Percentiles rank a stretch among this genome's conserved stretches.
Conservation (phyloP, 1,284 basidiomycete genomes). For the Leccinum angustisporum region DNA sequence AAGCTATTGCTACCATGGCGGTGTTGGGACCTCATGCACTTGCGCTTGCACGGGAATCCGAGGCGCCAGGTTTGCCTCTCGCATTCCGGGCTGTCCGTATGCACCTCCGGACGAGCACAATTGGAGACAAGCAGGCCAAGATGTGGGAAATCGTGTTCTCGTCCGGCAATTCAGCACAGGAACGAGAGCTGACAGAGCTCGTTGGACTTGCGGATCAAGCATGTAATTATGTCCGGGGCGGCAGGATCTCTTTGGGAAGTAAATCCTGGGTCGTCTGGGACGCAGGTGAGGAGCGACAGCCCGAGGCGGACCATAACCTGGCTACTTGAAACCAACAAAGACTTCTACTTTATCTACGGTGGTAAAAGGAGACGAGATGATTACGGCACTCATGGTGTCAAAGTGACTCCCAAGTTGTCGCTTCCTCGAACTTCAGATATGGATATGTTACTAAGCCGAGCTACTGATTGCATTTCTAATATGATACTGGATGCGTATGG, state of each 20-base stretch:
- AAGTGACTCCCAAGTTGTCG: neutral
- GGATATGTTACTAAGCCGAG: neutral
- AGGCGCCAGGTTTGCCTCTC: neutral
- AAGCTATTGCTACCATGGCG: constrained; percentile 25
- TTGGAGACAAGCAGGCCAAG: neutral
- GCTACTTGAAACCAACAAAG: neutral
- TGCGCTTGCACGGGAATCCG: constrained; percentile 21
- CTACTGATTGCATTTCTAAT: constrained; percentile 9
- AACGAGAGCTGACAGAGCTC: constrained; percentile 20
- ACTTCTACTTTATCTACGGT: too few relatives aligned
- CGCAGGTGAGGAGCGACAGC: constrained; percentile 2
- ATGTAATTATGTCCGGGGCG: neutral
- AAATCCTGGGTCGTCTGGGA: constrained; percentile 26
- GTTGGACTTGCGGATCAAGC: constrained; percentile 4
- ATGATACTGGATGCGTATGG: constrained; percentile 5
- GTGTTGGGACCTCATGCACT: constrained; percentile 25
- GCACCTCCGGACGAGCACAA: constrained; percentile 1
- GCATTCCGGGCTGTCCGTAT: constrained; percentile 28
- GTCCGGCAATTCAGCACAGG: constrained; percentile 13
- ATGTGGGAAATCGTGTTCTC: constrained; percentile 20
- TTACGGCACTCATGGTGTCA: too few relatives aligned
- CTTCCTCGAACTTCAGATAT: too few relatives aligned
- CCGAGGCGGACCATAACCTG: neutral
- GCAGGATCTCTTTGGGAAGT: constrained; percentile 8
- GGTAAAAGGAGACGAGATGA: too few relatives aligned